phyloP scores from a whole-genome alignment of 768 basidiomycete genomes.

The Crassisporium funariophilum region DNA sequence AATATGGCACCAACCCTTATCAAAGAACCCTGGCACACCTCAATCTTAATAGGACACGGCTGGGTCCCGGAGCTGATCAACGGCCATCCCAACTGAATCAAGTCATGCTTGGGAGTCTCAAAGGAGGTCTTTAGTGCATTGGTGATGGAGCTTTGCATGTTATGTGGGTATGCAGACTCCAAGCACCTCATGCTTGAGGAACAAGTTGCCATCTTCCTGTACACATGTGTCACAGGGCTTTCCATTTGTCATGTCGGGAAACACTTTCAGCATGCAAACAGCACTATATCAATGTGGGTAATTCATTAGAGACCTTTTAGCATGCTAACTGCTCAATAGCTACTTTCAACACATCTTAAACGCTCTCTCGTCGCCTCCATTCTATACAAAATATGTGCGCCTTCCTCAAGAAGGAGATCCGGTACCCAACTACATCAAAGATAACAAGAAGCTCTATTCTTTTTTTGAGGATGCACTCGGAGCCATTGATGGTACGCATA shows the following conservation, averaged over 20 bases:
- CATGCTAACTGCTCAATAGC: not conserved
- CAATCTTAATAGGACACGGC: not conserved
- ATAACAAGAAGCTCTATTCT: constrained; percentile 29
- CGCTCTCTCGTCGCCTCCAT: not conserved
- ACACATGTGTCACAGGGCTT: constrained; percentile 27
- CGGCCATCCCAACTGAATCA: constrained; percentile 5
- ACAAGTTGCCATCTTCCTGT: constrained; percentile 30
- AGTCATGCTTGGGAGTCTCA: not conserved
- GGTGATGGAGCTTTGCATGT: constrained; percentile 8
- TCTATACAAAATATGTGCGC: constrained; percentile 8
- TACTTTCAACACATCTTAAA: not conserved
- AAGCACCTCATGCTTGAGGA: constrained; percentile 26
- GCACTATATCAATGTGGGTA: not conserved
- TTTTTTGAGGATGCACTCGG: constrained; percentile 36
- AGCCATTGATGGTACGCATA: constrained; percentile 36
- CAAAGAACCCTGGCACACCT: constrained; percentile 3
- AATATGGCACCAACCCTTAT: no score
- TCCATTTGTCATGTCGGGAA: constrained; percentile 28
- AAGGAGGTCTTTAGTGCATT: constrained; percentile 11
- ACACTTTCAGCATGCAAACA: constrained; percentile 21
- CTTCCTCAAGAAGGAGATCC: constrained; percentile 17
- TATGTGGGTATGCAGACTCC: constrained; percentile 23
- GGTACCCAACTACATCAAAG: constrained; percentile 18
- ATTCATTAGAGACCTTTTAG: not conserved
- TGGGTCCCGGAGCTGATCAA: constrained; percentile 4